A percentile compares a stretch with the other conserved stretches of the same genome.
Evolutionary conservation across 2,329 filamentous ascomycete genomes (phyloP).

Genomic region (Microsporum ferrugineum): DNA sequence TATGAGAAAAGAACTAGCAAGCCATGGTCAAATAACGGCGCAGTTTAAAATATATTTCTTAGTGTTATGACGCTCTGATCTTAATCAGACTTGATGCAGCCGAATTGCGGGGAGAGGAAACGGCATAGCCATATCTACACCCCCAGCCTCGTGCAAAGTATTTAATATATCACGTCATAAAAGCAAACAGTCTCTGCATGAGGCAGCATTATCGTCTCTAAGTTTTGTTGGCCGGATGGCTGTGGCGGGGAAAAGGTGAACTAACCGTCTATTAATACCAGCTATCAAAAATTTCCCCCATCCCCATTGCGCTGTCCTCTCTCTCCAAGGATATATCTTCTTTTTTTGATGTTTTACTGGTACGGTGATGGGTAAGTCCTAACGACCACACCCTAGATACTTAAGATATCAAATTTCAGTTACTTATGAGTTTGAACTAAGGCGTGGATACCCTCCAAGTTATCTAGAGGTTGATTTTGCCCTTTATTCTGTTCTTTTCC

Average conservation of each 20-base stretch:
- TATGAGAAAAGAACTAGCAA: neutral
- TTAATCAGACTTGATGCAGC: neutral
- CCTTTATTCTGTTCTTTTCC: neutral
- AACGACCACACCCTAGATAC: neutral
- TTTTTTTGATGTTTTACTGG: neutral
- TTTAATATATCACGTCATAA: neutral
- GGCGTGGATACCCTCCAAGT: neutral
- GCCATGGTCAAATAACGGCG: neutral
- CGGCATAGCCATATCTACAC: neutral
- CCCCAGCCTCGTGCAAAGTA: neutral
- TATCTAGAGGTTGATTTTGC: neutral
- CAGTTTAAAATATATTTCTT: neutral
- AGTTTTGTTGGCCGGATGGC: neutral
- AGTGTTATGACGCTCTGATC: neutral
- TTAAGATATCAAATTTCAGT: neutral
- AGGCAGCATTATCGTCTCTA: neutral
- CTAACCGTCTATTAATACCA: neutral
- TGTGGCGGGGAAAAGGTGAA: neutral
- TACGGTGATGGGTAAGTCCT: constrained; percentile 3
- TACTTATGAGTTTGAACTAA: constrained; percentile 2
- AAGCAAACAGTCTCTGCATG: neutral
- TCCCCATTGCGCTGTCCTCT: neutral
- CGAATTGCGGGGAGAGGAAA: neutral
- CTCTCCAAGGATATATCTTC: neutral
- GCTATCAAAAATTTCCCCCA: neutral